A percentile compares a stretch with the other conserved stretches of the same genome.
Conservation (phyloP, 2,329 filamentous ascomycete species). For the Trichophyton benhamiae region DNA sequence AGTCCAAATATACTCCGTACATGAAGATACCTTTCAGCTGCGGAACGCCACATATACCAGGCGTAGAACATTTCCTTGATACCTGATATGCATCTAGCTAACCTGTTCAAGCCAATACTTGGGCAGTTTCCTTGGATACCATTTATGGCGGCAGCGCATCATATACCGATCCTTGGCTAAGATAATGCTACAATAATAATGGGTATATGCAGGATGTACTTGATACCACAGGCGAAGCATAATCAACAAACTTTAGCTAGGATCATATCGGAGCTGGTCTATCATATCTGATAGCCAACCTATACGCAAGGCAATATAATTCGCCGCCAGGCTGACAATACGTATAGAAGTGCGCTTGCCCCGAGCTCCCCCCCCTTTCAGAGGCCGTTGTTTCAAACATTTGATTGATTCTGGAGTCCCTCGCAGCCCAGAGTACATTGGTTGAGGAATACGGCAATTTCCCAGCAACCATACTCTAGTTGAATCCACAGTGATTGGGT, state of each 20-base stretch:
- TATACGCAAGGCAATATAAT: background rate
- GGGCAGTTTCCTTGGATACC: background rate
- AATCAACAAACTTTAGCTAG: background rate
- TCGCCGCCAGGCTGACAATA: background rate
- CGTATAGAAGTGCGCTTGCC: background rate
- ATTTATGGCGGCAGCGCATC: background rate
- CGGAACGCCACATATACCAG: too few species aligned
- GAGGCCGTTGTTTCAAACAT: background rate
- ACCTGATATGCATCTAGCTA: background rate
- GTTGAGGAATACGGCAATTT: background rate
- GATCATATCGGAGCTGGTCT: background rate
- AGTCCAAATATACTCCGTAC: too few species aligned
- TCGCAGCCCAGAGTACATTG: background rate
- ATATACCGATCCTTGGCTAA: background rate
- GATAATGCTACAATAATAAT: background rate
- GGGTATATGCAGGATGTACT: background rate
- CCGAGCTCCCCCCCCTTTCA: background rate
- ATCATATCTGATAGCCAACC: background rate
- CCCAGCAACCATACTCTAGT: background rate
- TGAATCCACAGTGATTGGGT: background rate
- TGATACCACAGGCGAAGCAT: background rate
- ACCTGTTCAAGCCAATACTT: background rate
- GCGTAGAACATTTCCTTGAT: too few species aligned
- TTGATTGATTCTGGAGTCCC: background rate
- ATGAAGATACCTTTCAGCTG: too few species aligned